Percentiles rank a stretch among this genome's conserved stretches.
Conservation (phyloP, 768 basidiomycete species). For the Filobasidium floriforme region DNA sequence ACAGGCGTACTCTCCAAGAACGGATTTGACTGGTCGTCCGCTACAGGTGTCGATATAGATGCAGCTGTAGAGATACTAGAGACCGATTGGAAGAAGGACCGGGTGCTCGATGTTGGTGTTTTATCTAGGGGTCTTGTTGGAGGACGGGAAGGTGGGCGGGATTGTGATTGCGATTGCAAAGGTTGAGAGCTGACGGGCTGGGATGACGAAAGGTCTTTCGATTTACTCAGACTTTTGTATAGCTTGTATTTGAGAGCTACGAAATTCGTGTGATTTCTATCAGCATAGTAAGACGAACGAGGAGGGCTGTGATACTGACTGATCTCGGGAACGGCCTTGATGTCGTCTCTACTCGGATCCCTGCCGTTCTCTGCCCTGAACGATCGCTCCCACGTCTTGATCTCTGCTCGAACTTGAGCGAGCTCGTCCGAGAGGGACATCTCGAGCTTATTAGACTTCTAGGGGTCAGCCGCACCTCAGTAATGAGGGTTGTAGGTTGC, state of each 20-base stretch:
- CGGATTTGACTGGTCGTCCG: constrained; percentile 4
- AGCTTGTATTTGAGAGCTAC: constrained; percentile 20
- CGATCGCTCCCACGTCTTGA: constrained; percentile 46
- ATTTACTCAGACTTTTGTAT: constrained; percentile 18
- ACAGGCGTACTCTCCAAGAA: not conserved
- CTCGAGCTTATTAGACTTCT: no score
- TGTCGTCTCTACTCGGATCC: constrained; percentile 45
- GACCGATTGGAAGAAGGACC: not conserved
- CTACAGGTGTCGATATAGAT: not conserved
- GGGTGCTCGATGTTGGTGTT: not conserved
- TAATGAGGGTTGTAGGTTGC: no score
- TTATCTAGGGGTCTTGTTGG: not conserved
- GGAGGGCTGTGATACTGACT: constrained; percentile 31
- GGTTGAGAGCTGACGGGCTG: not conserved
- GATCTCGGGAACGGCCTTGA: constrained; percentile 44
- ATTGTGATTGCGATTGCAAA: not conserved
- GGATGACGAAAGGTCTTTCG: not conserved
- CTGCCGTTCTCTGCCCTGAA: constrained; percentile 40
- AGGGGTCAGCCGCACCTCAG: no score
- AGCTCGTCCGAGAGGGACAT: constrained; percentile 17
- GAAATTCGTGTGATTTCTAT: not conserved
- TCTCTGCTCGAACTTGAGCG: constrained; percentile 39
- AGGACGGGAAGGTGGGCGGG: not conserved
- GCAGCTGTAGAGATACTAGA: not conserved
- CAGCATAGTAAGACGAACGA: not conserved